Conservation (phyloP, 139 green algal species). For the Coccomyxa sp. region DNA sequence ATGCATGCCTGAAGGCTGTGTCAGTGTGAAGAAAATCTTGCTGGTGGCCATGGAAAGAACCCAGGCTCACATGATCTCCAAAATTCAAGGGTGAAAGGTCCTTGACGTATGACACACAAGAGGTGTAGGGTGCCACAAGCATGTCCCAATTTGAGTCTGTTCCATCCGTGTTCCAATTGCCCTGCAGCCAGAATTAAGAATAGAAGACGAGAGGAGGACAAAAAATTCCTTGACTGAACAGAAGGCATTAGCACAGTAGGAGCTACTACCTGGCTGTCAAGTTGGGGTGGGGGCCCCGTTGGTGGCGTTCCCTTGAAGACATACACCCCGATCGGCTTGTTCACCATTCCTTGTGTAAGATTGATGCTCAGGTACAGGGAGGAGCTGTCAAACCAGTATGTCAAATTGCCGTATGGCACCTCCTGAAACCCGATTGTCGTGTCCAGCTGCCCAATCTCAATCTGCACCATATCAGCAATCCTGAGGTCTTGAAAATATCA, state of each 20-base stretch:
- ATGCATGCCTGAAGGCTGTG: too few species aligned
- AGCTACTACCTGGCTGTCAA: neutral
- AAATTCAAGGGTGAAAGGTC: neutral
- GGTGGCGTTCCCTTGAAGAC: neutral
- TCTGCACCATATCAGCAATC: neutral
- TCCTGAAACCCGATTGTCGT: neutral
- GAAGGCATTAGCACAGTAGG: neutral
- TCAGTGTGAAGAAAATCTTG: too few species aligned
- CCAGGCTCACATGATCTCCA: neutral
- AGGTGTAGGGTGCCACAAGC: neutral
- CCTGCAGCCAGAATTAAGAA: neutral
- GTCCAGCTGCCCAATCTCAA: conserved; percentile 2
- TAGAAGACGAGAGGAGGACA: neutral
- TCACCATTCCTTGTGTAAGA: neutral
- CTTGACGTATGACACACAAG: conserved; percentile 2
- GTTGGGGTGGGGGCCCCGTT: neutral
- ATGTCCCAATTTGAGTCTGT: neutral
- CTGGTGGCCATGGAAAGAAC: neutral
- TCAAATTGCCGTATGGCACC: neutral
- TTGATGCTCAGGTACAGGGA: neutral
- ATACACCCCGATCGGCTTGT: neutral
- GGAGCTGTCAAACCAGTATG: neutral
- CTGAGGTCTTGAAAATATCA: too few species aligned
- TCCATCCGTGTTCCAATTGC: neutral
- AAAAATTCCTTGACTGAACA: neutral